Base-by-base conservation (phyloP, 2,329 filamentous ascomycete species). In the Dichotomopilus funicola region DNA sequence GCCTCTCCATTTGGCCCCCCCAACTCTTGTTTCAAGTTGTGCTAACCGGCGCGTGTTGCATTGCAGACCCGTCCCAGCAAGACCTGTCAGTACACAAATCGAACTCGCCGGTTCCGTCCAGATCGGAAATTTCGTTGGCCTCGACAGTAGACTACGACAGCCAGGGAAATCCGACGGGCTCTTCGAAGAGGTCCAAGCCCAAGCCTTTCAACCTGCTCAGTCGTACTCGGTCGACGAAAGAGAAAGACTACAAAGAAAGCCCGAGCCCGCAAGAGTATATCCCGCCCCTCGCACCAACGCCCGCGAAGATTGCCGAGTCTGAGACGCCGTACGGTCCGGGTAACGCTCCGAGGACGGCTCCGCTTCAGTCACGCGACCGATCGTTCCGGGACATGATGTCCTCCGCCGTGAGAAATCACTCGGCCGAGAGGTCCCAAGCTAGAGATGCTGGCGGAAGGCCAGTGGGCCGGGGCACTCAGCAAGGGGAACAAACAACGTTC, bases 341-440 rank as follows among this genome's bases (percentile, higher is more conserved):
- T 34, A 71, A 73, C 40, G 73, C 77, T 12, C 73, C 83, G 51
- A 85, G 79, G 67, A 85, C 85, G 1, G 81, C 87, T 8, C 83
- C 86, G 1, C 70, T 84, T 37, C 79, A 72, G 36, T 79, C 71
- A 40, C 80, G 82, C 63, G 88, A 91, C 55, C 81, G 85, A 62
- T 78, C 83, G 3, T 83, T 86, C 64, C 80, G 82, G 62, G 81
- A 86, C 45, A 85, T 86, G 73, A 85, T 88, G 75, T 76, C 73
- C 59, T 82, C 86, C 35, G 77, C 78, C 31, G 70, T 78, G 54
- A 80, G 88, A 59, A 89, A 88, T 62, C 84, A 86, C 63, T 91
- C 88, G 3, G 83, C 84, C 59, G 89, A 95, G 68, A 82, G 88
- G 62, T 70, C 75, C 13, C 66, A 71, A 12, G 65, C 70, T 27